Evolutionary conservation across 306 rosid genomes (phyloP).

Genomic region (Prunus fruticosa): DNA sequence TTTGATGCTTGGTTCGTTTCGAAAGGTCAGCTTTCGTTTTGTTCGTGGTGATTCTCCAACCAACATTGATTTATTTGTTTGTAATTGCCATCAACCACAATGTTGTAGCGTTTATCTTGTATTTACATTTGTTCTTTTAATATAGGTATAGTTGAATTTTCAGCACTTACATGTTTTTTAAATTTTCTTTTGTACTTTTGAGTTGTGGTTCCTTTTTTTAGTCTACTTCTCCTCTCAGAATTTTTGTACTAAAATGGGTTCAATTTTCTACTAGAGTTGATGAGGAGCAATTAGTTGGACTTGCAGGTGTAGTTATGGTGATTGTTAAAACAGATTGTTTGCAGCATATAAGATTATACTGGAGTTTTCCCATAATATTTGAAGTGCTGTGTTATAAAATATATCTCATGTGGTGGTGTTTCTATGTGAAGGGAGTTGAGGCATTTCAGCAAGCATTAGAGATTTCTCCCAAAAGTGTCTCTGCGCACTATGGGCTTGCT

Average conservation of each 20-base stretch:
- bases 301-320: not conserved
- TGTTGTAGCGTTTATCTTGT: not conserved
- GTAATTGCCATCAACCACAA: not conserved
- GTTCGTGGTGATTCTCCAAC: not conserved
- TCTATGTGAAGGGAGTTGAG: conserved; percentile 74
- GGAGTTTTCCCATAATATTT: not conserved
- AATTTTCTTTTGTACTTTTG: not conserved
- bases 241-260: not conserved
- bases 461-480: conserved; percentile 58
- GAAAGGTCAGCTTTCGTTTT: conserved; percentile 48
- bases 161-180: not conserved
- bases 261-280: not conserved
- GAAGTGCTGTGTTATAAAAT: not conserved
- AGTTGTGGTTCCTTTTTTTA: not conserved
- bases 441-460: conserved; percentile 73
- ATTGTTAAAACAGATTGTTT: not conserved
- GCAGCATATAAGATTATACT: not conserved
- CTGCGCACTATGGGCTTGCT: conserved; percentile 89
- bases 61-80: not conserved
- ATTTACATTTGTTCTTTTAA: not conserved
- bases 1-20: conserved; percentile 66
- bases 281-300: not conserved
- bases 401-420: conserved; percentile 19
- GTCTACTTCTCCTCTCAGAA: not conserved
- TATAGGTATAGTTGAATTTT: not conserved